phyloP scores from a whole-genome alignment of 192 early-diverging fungal genomes.

The Backusella australiensis region DNA sequence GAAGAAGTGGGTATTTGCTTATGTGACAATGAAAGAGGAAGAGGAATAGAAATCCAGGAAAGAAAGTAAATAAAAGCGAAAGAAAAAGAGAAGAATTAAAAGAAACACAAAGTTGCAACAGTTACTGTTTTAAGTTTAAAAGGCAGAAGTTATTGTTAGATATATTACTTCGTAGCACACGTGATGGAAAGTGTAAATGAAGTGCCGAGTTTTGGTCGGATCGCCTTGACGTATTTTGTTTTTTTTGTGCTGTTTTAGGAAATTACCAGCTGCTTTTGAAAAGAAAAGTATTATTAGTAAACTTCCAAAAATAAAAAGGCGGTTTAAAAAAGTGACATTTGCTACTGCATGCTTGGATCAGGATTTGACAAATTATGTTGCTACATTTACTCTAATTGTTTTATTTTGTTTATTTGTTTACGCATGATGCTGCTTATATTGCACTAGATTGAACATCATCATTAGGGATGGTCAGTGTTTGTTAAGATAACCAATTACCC shows the following conservation, averaged over 20 bases:
- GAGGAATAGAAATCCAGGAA: constrained; percentile 1
- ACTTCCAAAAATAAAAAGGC: constrained; percentile 4
- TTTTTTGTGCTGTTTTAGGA: background rate
- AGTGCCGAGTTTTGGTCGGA: constrained; percentile 3
- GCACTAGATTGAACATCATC: background rate
- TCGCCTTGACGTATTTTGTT: background rate
- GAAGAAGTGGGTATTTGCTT: background rate
- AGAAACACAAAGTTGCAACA: background rate
- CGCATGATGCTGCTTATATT: background rate
- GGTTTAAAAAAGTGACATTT: background rate
- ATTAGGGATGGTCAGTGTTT: background rate
- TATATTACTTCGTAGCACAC: background rate
- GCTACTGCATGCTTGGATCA: background rate
- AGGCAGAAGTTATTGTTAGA: background rate
- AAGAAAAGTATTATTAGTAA: background rate
- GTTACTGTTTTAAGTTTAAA: constrained; percentile 9
- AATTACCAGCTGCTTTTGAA: background rate
- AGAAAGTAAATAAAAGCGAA: background rate
- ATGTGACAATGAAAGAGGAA: background rate
- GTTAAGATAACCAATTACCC: background rate
- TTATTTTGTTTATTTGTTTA: background rate
- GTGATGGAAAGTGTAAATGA: background rate
- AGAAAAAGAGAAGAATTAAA: background rate
- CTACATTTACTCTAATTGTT: background rate
- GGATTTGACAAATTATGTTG: background rate